phyloP scores from a whole-genome alignment of 352 stramenopile genomes.

The Peronospora farinosa region DNA sequence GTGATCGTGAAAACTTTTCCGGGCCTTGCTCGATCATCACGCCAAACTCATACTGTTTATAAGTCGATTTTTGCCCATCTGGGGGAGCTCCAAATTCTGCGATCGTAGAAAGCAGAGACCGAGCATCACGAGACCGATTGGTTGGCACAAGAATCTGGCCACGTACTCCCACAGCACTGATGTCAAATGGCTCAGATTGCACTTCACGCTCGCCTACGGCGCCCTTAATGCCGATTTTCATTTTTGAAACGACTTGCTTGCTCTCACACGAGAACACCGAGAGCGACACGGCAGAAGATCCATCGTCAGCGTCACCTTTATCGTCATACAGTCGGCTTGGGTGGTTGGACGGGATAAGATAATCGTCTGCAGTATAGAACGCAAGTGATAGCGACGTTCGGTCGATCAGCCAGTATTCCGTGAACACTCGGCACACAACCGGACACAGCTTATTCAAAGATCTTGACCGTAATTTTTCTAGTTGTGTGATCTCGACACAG shows the following conservation, averaged over 20 bases:
- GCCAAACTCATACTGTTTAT: slow-evolving; percentile 80
- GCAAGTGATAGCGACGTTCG: slow-evolving; percentile 62
- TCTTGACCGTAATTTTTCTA: slow-evolving; percentile 43
- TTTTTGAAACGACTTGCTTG: slow-evolving; percentile 57
- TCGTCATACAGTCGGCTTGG: slow-evolving; percentile 26
- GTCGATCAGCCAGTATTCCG: slow-evolving; percentile 83
- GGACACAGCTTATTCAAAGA: slow-evolving; percentile 47
- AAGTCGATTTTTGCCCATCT: slow-evolving; percentile 26
- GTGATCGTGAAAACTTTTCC: slow-evolving; percentile 66
- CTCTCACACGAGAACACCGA: slow-evolving; percentile 68
- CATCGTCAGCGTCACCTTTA: slow-evolving; percentile 11
- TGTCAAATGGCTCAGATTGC: slow-evolving; percentile 69
- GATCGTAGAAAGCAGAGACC: slow-evolving; percentile 48
- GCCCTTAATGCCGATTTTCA: slow-evolving; percentile 65
- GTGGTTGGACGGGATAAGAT: slow-evolving; percentile 46
- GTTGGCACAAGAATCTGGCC: slow-evolving; percentile 65
- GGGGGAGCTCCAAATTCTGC: slow-evolving; percentile 29
- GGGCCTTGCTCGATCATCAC: slow-evolving; percentile 82
- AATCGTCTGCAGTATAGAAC: slow-evolving; percentile 64
- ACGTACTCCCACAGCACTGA: slow-evolving; percentile 67
- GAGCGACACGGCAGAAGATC: slow-evolving; percentile 45
- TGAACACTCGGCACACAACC: slow-evolving; percentile 64
- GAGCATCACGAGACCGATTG: slow-evolving; percentile 32
- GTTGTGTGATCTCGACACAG: slow-evolving; percentile 47
- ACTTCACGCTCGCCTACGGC: slow-evolving; percentile 39